Evolutionary conservation across 805 yeast species (phyloP), one percentile per base, ranked within the genome.

Genomic region (Metschnikowia colocasiae): DNA sequence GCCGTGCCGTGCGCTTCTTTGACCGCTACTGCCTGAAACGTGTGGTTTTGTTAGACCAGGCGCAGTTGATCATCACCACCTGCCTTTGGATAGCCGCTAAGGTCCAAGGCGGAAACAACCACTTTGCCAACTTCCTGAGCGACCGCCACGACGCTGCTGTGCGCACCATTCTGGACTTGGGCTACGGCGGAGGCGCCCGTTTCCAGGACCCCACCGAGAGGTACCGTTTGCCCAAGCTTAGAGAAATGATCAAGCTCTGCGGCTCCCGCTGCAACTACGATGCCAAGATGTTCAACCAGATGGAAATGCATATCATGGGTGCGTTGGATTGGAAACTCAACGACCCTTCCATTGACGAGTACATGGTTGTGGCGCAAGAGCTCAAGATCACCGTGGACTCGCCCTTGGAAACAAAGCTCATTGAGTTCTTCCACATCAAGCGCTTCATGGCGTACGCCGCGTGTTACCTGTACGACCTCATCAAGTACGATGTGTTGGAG

Each of bases 61-160:
- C 88, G 51, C 97, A 91, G 65, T 75, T 92, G 45, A 92, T 92
- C 9, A 89, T 95, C 27, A 86, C 95, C 51, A 88, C 96, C 4
- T 88, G 96, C 51, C 70, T 92, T 30, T 92, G 98, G 97, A 78
- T 92, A 27, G 88, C 96, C 2, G 83, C 96, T 22, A 92, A 92
- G 64, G 75, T 83, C n/a, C 79, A 79, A 58, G 88, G 88, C 41
- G 88, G 88, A 32, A 82, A 84, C 63, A 81, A 80, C 55, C 88
- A 82, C 64, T 79, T 81, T 55, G 76, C 80, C 45, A 80, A 80
- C 60, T 48, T 59, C 44, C 45, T 48, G 26, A 52, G 59, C 40
- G 47, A 47, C 19, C 48, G 47, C 31, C 26, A 33, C 3, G 46
- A 43, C 26, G 25, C 29, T 10, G 30, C 40, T 3, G 57, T 68